Percentiles rank a stretch among this genome's conserved stretches.
Evolutionary conservation across 192 early-diverging fungal genomes (phyloP).

Genomic region (Gigaspora rosea): DNA sequence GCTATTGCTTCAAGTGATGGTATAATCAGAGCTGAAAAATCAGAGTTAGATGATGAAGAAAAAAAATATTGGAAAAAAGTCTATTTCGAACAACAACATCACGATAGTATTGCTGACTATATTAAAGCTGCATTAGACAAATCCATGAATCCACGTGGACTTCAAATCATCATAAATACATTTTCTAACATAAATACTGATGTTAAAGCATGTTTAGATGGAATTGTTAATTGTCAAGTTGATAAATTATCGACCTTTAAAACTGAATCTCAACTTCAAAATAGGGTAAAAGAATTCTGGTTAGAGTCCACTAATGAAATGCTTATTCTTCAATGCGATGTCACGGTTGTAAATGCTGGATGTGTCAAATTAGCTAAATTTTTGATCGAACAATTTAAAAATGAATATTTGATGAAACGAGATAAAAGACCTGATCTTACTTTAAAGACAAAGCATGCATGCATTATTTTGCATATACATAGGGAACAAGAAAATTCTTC

Average conservation of each 20-base stretch:
- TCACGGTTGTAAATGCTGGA: not conserved
- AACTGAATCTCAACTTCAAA: slow-evolving; percentile 21
- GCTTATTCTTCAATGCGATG: slow-evolving; percentile 24
- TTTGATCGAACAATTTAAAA: slow-evolving; percentile 18
- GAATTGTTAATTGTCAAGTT: slow-evolving; percentile 11
- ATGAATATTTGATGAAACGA: slow-evolving; percentile 6
- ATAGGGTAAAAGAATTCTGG: slow-evolving; percentile 23
- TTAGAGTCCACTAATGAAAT: slow-evolving; percentile 16
- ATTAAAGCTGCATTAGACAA: not conserved
- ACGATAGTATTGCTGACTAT: slow-evolving; percentile 26
- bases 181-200: slow-evolving; percentile 3
- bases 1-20: slow-evolving; percentile 23
- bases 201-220: slow-evolving; percentile 10
- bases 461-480: slow-evolving; percentile 30
- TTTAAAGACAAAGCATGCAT: slow-evolving; percentile 8
- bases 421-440: not conserved
- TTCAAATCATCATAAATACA: not conserved
- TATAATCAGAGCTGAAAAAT: slow-evolving; percentile 17
- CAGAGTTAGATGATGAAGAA: slow-evolving; percentile 1
- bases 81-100: slow-evolving; percentile 20
- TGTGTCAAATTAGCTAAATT: slow-evolving; percentile 25
- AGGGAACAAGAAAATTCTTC: slow-evolving; percentile 4
- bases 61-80: not conserved
- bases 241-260: slow-evolving; percentile 24
- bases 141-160: not conserved